Conservation (phyloP, 116 monocot species). For the Zostera marina region DNA sequence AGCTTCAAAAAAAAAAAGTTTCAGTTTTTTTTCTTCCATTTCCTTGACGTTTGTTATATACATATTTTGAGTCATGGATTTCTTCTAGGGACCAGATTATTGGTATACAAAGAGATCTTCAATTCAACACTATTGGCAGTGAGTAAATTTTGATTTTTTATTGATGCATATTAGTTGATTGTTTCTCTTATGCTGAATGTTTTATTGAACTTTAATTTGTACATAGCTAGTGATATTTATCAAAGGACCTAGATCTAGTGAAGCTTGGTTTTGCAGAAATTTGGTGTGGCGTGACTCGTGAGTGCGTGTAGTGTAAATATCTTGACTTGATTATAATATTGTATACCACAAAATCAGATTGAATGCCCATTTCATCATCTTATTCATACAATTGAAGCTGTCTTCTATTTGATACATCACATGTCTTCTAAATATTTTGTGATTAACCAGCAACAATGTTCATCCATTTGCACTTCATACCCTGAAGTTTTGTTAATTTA, state of each 20-base stretch:
- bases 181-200: neutral
- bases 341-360: slow-evolving; percentile 58
- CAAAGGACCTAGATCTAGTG: no score
- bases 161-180: neutral
- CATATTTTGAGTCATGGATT: slow-evolving; percentile 3
- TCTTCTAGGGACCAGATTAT: slow-evolving; percentile 42
- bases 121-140: slow-evolving; percentile 34
- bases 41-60: neutral
- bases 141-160: slow-evolving; percentile 8
- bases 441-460: no score
- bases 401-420: slow-evolving; percentile 68
- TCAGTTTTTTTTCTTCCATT: neutral
- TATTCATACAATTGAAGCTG: slow-evolving; percentile 56
- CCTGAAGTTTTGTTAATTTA: no score
- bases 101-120: slow-evolving; percentile 33
- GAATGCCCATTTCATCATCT: slow-evolving; percentile 73
- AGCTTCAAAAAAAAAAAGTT: no score
- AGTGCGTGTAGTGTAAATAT: no score
- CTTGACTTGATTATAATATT: slow-evolving; percentile 87
- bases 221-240: neutral
- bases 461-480: no score
- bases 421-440: no score
- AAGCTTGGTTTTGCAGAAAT: no score
- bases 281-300: no score
- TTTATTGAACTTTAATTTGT: neutral